These are phyloP conservation scores for Ceratocystis papillata DNA, from an alignment of 2,329 filamentous ascomycete species.

Conservation along the genomic window DNA sequence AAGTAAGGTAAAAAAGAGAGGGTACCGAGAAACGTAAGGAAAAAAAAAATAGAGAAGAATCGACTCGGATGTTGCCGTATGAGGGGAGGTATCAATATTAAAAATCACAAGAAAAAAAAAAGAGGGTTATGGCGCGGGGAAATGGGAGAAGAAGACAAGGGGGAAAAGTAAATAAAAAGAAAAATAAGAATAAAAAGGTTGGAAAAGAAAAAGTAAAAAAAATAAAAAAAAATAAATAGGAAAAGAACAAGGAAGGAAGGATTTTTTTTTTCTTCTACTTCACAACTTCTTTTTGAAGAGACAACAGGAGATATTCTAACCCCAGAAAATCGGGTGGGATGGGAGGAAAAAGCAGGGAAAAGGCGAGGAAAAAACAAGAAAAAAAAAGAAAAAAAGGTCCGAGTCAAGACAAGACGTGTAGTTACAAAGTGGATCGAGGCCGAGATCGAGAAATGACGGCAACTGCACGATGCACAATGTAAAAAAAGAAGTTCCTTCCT, in stretches of 20 bases:
- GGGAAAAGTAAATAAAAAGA: background rate
- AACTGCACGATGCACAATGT: conserved; percentile 8
- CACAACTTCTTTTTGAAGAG: background rate
- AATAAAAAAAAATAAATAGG: background rate
- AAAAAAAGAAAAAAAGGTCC: background rate
- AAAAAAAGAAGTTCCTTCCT: conserved; percentile 12
- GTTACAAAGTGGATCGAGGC: conserved; percentile 4
- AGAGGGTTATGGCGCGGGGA: background rate
- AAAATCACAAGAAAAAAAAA: background rate
- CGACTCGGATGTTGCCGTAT: conserved; percentile 9
- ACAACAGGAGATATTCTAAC: conserved; percentile 11
- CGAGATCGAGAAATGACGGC: background rate
- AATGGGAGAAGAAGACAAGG: too few relatives aligned
- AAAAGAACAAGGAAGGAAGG: background rate
- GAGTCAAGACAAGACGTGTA: background rate
- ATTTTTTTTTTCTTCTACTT: background rate
- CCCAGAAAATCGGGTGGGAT: conserved; percentile 12
- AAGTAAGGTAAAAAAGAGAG: background rate
- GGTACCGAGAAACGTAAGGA: background rate
- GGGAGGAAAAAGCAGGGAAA: background rate
- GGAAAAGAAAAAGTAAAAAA: background rate
- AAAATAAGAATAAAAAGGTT: background rate
- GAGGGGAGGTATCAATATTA: background rate
- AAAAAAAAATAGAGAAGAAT: background rate
- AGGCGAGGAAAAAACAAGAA: background rate